Base-by-base conservation (phyloP, 2,329 filamentous ascomycete species). In the Parastagonospora avenae region DNA sequence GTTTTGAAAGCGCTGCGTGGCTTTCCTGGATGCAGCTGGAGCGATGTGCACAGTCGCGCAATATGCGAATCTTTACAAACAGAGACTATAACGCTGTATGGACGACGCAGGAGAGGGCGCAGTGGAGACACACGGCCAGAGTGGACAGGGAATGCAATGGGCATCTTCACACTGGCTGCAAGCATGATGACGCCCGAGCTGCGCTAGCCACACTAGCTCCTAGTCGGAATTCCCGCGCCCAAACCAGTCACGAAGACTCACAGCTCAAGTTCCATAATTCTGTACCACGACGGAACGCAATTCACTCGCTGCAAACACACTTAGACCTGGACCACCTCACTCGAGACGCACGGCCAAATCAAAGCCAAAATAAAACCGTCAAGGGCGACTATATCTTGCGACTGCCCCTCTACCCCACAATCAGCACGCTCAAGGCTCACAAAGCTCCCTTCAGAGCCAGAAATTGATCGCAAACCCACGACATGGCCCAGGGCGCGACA, bases 401-500 rank as follows among this genome's bases (percentile, higher is more conserved):
- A 42, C 48, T 57, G 55, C 59, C 61, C 61, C 60, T 61, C 59
- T 54, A 62, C 58, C 58, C 56, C 61, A 54, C 40, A 33, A n/a
- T 24, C 19, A 24, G 16, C 40, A 33, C 31, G 8, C 15, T 42
- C 28, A 24, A 42, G 31, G 40, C 27, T 16, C 15, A 33, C 28
- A 24, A 42, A 42, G 40, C 27, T 16, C 6, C 15, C 11, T 9
- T 8, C 12, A 16, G 5, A 24, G 19, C 19, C 31, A 33, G n/a
- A n/a, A n/a, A n/a, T 15, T 2, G 33, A 36, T 6, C 33, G 15
- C 41, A 30, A 24, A 7, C 19, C 24, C 11, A 14, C 44, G 31
- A 16, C 14, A 70, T 68, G 64, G 61, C 67, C 2, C 66, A 66
- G 53, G 62, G 62, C 50, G 59, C 65, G 14, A 62, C 60, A 2